These are phyloP conservation scores for Flagelloscypha sp. DNA, from an alignment of 768 basidiomycete genomes.

Conservation along the genomic window DNA sequence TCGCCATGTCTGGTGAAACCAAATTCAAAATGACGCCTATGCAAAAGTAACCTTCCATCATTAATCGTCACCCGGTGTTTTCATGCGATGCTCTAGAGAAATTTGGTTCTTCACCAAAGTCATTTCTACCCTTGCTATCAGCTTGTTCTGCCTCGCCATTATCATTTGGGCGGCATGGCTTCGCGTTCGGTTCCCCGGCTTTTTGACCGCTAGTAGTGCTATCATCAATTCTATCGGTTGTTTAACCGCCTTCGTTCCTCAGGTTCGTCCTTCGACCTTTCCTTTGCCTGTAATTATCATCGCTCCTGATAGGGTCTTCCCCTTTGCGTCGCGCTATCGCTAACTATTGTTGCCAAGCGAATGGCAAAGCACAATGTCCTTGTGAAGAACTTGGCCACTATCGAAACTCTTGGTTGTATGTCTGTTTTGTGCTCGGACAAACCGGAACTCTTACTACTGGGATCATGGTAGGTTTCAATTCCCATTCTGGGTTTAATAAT, in stretches of 20 bases:
- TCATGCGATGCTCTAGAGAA: too few relatives aligned
- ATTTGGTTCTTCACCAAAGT: conserved; percentile 46
- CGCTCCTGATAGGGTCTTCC: conserved; percentile 23
- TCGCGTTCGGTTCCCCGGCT: conserved; percentile 22
- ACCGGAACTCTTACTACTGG: conserved; percentile 44
- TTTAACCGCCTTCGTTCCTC: conserved; percentile 33
- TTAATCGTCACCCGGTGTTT: too few relatives aligned
- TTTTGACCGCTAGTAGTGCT: conserved; percentile 23
- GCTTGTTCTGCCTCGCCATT: conserved; percentile 32
- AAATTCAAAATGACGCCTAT: conserved; percentile 40
- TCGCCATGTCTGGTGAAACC: conserved; percentile 40
- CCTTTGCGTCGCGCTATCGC: conserved; percentile 39
- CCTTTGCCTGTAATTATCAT: neutral
- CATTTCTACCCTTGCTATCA: conserved; percentile 33
- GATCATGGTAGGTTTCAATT: conserved; percentile 29
- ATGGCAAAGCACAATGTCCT: conserved; percentile 39
- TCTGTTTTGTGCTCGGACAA: conserved; percentile 50
- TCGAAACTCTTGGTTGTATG: conserved; percentile 46
- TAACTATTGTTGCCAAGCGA: conserved; percentile 40
- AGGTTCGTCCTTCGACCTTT: conserved; percentile 16
- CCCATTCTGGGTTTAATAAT: neutral
- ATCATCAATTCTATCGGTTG: conserved; percentile 32
- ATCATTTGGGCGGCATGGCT: conserved; percentile 37
- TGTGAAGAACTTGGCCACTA: conserved; percentile 44
- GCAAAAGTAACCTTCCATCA: too few relatives aligned